These are phyloP conservation scores for Saccharomycopsis selenospora DNA, from an alignment of 805 yeast genomes.

Conservation along the genomic window DNA sequence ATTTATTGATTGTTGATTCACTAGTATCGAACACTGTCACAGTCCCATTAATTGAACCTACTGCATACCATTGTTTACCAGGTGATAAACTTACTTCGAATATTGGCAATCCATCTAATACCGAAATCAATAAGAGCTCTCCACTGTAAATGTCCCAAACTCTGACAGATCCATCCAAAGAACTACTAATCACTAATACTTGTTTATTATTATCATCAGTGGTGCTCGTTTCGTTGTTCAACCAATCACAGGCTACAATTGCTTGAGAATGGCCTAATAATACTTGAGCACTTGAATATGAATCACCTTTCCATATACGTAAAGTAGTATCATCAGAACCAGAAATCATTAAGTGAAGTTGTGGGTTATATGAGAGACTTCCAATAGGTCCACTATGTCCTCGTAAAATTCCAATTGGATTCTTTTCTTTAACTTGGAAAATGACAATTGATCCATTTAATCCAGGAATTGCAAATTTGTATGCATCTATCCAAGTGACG, in stretches of 20 bases:
- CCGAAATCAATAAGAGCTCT: slow-evolving; percentile 31
- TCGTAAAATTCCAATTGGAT: slow-evolving; percentile 42
- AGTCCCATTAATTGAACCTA: slow-evolving; percentile 62
- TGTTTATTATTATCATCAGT: slow-evolving; percentile 18
- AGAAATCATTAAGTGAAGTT: slow-evolving; percentile 53
- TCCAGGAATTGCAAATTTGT: slow-evolving; percentile 67
- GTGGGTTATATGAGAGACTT: slow-evolving; percentile 44
- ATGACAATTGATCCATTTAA: slow-evolving; percentile 46
- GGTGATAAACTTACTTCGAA: slow-evolving; percentile 48
- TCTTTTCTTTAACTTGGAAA: slow-evolving; percentile 40
- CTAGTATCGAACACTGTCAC: slow-evolving; percentile 45
- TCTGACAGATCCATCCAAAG: slow-evolving; percentile 65
- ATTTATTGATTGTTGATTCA: slow-evolving; percentile 13
- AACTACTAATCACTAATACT: slow-evolving; percentile 39
- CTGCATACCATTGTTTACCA: slow-evolving; percentile 41
- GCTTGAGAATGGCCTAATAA: slow-evolving; percentile 52
- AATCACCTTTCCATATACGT: slow-evolving; percentile 68
- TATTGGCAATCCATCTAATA: slow-evolving; percentile 47
- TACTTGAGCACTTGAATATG: slow-evolving; percentile 43
- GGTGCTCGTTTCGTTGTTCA: no score
- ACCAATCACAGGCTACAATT: slow-evolving; percentile 51
- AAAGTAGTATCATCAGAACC: slow-evolving; percentile 72
- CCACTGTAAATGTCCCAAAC: slow-evolving; percentile 57
- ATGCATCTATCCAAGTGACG: slow-evolving; percentile 66
- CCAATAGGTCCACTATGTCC: slow-evolving; percentile 66